Base-by-base conservation (phyloP, 23 red algal species). In the Gracilaria caudata region DNA sequence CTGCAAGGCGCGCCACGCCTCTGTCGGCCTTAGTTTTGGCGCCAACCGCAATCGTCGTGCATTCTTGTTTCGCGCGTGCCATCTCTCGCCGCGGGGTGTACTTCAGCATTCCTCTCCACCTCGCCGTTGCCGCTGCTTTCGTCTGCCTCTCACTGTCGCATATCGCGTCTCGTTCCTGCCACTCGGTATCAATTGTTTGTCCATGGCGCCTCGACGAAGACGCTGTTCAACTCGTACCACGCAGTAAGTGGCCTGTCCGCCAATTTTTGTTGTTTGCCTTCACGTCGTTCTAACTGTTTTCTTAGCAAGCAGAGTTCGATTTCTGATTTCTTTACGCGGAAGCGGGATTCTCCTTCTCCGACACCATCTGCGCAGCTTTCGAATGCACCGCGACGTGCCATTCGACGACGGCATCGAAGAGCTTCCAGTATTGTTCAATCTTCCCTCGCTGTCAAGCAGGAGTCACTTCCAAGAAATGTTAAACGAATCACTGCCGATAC, bases 11-110 rank as follows among this genome's bases (percentile, higher is more conserved):
- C 57, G 57, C 21, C 57, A 60, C 21, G 21, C 23, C 23, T 60
- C 4, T 3, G n/a, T 60, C 20, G n/a, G 65, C 33, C 4, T 71
- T 41, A 8, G 8, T 38, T 71, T 71, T 71, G 65, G 65, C 65
- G 65, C 65, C 65, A 71, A 71, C 65, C 65, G 65, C 65, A 71
- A 71, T 71, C 65, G 65, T 23, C 34, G 20, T 71, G 65, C 65
- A 71, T 39, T 71, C 65, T 71, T 28, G 4, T 6, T 71, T n/a
- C 4, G 17, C 65, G 20, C 65, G 20, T 71, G 65, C 65, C 65
- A 71, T 23, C 65, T 71, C 65, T 1, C 60, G 23, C 24, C 32
- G 57, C 20, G 26, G n/a, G 10, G 7, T 9, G 10, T 7, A 30
- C 10, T 6, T 2, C 2, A 11, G 24, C 24, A 65, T 19, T 16